A percentile compares a stretch with the other conserved stretches of the same genome.
Conservation (phyloP, 192 early-diverging fungal genomes). For the Paraglomus brasilianum region DNA sequence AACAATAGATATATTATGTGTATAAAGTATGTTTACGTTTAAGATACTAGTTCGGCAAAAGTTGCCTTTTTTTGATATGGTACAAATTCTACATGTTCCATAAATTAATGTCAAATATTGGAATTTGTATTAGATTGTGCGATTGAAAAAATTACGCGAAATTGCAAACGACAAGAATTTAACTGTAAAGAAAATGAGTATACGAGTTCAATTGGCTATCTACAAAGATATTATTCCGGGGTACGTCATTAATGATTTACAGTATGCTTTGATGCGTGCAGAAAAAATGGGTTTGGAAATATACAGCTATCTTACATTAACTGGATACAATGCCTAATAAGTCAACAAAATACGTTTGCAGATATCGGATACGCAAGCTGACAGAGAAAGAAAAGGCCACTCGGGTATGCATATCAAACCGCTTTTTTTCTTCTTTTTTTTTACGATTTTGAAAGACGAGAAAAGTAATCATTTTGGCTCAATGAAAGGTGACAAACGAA, state of each 20-base stretch:
- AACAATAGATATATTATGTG: not conserved
- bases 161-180: slow-evolving; percentile 65
- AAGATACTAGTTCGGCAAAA: not conserved
- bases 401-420: slow-evolving; percentile 4
- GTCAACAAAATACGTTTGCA: not conserved
- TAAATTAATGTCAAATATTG: too few species aligned
- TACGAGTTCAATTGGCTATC: slow-evolving; percentile 88
- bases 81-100: not conserved
- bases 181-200: slow-evolving; percentile 69
- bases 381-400: slow-evolving; percentile 75
- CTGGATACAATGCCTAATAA: too few species aligned
- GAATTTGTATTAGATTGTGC: slow-evolving; percentile 46
- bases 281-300: not conserved
- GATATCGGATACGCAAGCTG: slow-evolving; percentile 87
- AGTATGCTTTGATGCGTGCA: not conserved
- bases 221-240: slow-evolving; percentile 95
- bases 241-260: slow-evolving; percentile 22
- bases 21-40: too few species aligned
- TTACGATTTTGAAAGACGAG: too few species aligned
- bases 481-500: slow-evolving; percentile 77
- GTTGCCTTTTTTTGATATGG: not conserved
- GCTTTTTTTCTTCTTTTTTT: too few species aligned
- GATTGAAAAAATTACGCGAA: slow-evolving; percentile 64
- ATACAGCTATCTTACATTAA: not conserved
- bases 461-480: too few species aligned